phyloP scores from a whole-genome alignment of 345 rosid genomes.

The Odontarrhena argentea region DNA sequence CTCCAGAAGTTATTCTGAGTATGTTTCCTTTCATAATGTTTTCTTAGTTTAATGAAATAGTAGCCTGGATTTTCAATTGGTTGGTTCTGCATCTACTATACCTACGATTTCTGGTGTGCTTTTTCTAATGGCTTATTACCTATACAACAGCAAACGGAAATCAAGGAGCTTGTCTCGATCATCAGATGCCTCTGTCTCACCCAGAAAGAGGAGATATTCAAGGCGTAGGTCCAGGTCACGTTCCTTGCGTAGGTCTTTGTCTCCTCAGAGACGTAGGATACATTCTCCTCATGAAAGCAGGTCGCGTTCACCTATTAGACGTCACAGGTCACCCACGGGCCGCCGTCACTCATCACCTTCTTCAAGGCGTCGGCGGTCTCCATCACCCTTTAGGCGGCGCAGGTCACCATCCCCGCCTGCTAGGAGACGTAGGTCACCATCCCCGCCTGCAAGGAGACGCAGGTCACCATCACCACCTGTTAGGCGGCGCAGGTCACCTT shows the following conservation, averaged over 20 bases:
- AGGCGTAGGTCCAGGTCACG: constrained; percentile 61
- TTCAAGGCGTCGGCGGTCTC: constrained; percentile 34
- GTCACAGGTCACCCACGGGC: constrained; percentile 46
- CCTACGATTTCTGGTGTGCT: neutral
- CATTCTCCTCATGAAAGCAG: constrained; percentile 43
- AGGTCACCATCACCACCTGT: constrained; percentile 47
- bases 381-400: constrained; percentile 29
- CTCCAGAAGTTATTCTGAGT: constrained; percentile 71
- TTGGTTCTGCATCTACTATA: constrained; percentile 3
- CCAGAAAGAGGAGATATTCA: constrained; percentile 54
- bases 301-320: constrained; percentile 47
- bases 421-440: constrained; percentile 44
- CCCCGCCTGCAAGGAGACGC: constrained; percentile 28
- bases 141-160: constrained; percentile 46
- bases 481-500: constrained; percentile 47
- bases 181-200: constrained; percentile 55
- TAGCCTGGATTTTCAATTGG: constrained; percentile 7
- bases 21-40: constrained; percentile 26
- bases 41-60: constrained; percentile 6
- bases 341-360: constrained; percentile 42
- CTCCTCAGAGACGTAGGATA: constrained; percentile 47
- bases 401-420: constrained; percentile 47
- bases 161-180: constrained; percentile 81
- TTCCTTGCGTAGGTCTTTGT: constrained; percentile 43
- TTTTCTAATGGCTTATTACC: constrained; percentile 29